phyloP scores from a whole-genome alignment of 306 rosid species.

The barrel medic (Medicago truncatula) region DNA sequence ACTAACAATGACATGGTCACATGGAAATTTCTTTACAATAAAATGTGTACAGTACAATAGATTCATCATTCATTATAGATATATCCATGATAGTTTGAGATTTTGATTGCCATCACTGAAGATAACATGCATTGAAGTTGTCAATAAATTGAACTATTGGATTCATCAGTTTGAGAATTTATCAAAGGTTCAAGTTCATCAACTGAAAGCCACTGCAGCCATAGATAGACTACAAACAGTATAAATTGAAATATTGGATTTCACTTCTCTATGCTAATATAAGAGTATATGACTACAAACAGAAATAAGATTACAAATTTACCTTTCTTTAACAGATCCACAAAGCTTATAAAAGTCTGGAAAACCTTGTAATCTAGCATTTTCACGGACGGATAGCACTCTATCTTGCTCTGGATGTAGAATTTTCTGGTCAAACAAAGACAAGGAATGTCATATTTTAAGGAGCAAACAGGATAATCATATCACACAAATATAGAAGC shows the following conservation, averaged over 20 bases:
- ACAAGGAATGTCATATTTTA: background rate
- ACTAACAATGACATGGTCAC: too few species aligned
- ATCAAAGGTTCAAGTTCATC: background rate
- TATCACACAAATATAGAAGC: background rate
- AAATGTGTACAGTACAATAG: too few species aligned
- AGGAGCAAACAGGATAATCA: background rate
- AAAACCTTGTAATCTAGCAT: constrained; percentile 96
- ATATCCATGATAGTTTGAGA: too few species aligned
- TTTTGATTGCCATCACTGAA: too few species aligned
- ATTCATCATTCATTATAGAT: too few species aligned
- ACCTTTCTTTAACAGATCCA: constrained; percentile 85
- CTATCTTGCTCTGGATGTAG: constrained; percentile 88
- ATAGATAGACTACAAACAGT: too few species aligned
- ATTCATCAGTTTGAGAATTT: background rate
- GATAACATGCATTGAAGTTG: too few species aligned
- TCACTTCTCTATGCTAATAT: background rate
- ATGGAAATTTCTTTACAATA: too few species aligned
- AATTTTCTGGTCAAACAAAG: constrained; percentile 49
- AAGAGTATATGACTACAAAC: background rate
- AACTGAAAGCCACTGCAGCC: too few species aligned
- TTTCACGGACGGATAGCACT: constrained; percentile 73
- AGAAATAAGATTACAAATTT: background rate
- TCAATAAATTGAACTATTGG: background rate
- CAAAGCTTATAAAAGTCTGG: constrained; percentile 75
- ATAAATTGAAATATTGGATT: too few species aligned